Evolutionary conservation across 371 early-diverging fungal genomes (phyloP).

Genomic region (Actinomortierella wolfii): DNA sequence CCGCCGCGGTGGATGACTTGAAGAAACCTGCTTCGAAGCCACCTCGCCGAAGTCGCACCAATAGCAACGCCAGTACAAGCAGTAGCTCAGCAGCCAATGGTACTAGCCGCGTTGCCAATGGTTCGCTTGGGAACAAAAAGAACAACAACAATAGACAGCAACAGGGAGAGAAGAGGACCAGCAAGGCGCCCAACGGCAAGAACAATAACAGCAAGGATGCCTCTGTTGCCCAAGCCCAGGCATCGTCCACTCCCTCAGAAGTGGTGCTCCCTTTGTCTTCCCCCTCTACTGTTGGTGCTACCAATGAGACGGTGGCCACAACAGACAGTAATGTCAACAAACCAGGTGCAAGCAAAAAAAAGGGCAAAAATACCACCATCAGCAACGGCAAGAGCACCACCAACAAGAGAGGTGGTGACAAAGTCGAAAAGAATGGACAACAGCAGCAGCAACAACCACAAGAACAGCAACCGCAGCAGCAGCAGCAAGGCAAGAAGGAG

Average conservation of each 20-base stretch:
- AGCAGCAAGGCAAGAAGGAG: constrained; percentile 6
- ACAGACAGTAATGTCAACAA: too few species aligned
- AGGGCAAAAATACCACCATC: constrained; percentile 7
- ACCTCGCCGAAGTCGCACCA: too few species aligned
- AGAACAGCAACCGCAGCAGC: neutral
- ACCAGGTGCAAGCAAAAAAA: neutral
- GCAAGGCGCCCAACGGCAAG: constrained; percentile 6
- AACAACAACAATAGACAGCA: neutral
- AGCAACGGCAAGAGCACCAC: constrained; percentile 7
- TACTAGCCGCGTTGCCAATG: too few species aligned
- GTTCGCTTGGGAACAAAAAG: neutral
- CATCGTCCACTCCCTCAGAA: too few species aligned
- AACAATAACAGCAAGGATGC: constrained; percentile 2
- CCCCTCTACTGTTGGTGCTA: too few species aligned
- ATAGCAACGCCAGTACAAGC: too few species aligned
- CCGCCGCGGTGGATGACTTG: too few species aligned
- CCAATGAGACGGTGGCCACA: too few species aligned
- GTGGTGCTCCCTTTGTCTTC: too few species aligned
- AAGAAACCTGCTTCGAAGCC: too few species aligned
- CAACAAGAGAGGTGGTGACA: neutral
- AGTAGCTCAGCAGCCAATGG: too few species aligned
- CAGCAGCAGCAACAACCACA: constrained; percentile 1
- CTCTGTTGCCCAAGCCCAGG: constrained; percentile 2
- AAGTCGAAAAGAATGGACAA: neutral
- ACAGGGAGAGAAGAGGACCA: neutral